These are phyloP conservation scores for Suillus fuscotomentosus DNA, from an alignment of 768 basidiomycete species.

Conservation along the genomic window DNA sequence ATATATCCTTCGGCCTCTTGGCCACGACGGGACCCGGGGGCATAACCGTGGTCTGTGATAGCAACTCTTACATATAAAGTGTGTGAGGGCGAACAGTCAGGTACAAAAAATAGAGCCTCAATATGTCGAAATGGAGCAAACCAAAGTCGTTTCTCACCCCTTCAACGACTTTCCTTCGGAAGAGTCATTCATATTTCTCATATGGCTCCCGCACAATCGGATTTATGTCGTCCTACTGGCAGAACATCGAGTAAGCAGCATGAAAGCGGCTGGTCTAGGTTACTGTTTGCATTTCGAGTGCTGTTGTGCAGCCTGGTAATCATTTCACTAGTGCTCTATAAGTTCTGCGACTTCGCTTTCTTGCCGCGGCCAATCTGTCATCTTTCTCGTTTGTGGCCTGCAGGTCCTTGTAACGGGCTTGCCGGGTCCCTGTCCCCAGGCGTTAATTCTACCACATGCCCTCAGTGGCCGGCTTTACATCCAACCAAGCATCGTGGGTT, in stretches of 20 bases:
- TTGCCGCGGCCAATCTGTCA: background rate
- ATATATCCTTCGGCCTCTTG: no score
- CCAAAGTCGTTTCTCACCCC: no score
- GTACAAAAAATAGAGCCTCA: no score
- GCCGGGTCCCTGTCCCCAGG: background rate
- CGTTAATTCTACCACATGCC: slow-evolving; percentile 21
- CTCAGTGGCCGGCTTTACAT: slow-evolving; percentile 27
- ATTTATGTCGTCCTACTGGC: background rate
- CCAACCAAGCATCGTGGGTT: slow-evolving; percentile 27
- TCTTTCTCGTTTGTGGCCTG: background rate
- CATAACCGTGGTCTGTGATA: no score
- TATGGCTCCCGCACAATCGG: background rate
- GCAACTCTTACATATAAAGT: no score
- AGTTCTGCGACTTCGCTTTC: background rate
- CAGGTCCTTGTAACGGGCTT: background rate
- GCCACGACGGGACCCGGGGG: no score
- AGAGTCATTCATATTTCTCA: no score
- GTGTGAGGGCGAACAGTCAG: no score
- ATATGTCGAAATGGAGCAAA: no score
- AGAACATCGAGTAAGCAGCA: background rate
- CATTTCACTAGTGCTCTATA: background rate
- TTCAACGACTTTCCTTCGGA: no score
- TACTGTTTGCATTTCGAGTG: background rate
- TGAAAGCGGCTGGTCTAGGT: background rate
- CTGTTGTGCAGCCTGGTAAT: background rate